phyloP scores from a whole-genome alignment of 2,329 filamentous ascomycete species.

The Beauveria bassiana region DNA sequence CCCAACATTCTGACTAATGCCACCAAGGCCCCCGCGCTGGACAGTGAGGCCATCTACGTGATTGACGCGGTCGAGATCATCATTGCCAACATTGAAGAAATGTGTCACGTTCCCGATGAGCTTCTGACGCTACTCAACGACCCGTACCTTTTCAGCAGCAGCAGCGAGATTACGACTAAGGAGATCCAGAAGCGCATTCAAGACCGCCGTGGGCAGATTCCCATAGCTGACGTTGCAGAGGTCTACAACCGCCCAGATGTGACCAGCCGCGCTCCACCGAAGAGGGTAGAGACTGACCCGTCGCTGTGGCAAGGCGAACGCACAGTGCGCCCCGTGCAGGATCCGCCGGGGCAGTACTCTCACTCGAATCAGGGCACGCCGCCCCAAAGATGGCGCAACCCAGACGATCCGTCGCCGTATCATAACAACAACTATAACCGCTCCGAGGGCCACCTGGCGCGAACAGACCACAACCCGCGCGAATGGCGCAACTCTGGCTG shows the following conservation, averaged over 20 bases:
- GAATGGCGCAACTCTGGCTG: conserved; percentile 53
- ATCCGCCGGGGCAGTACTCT: conserved; percentile 22
- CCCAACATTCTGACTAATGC: conserved; percentile 83
- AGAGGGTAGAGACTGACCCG: conserved; percentile 79
- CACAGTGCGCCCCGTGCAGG: conserved; percentile 70
- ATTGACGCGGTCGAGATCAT: conserved; percentile 89
- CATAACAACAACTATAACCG: conserved; percentile 35
- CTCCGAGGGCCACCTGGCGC: conserved; percentile 33
- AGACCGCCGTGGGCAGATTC: conserved; percentile 56
- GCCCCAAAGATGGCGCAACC: conserved; percentile 40
- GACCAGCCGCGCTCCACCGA: conserved; percentile 44
- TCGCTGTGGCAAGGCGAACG: conserved; percentile 76
- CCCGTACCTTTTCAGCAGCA: conserved; percentile 69
- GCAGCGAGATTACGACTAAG: conserved; percentile 86
- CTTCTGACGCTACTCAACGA: conserved; percentile 81
- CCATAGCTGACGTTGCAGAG: conserved; percentile 53
- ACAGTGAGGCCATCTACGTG: conserved; percentile 83
- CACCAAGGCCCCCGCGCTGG: conserved; percentile 58
- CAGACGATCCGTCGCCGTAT: conserved; percentile 39
- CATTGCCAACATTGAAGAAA: conserved; percentile 88
- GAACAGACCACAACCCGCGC: conserved; percentile 35
- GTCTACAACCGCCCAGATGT: conserved; percentile 51
- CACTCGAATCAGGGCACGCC: conserved; percentile 38
- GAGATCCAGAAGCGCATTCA: conserved; percentile 93
- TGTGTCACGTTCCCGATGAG: conserved; percentile 95